Evolutionary conservation across 2,329 filamentous ascomycete species (phyloP).

Genomic region (Pseudogymnoascus sp.): DNA sequence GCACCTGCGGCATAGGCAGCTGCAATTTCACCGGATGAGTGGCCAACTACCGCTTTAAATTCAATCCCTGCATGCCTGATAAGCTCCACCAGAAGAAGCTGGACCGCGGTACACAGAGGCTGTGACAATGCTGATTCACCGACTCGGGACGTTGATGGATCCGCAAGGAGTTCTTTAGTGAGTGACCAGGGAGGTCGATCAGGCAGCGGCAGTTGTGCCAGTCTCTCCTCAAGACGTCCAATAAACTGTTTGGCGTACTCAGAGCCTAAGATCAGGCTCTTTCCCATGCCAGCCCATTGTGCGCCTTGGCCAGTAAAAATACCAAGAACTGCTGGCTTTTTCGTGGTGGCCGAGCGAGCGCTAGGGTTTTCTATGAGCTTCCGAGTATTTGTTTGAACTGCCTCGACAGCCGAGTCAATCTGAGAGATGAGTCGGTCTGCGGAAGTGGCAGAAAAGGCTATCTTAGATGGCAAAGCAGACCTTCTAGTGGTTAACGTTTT

Average conservation of each 20-base stretch:
- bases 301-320: slow-evolving; percentile 24
- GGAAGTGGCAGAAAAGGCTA: background rate
- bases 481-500: background rate
- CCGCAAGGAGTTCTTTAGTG: background rate
- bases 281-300: slow-evolving; percentile 22
- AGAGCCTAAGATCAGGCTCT: slow-evolving; percentile 14
- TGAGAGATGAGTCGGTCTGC: slow-evolving; percentile 4
- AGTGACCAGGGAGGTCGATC: background rate
- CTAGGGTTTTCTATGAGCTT: background rate
- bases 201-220: background rate
- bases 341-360: background rate
- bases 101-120: slow-evolving; percentile 40
- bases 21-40: slow-evolving; percentile 42
- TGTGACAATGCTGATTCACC: slow-evolving; percentile 36
- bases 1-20: slow-evolving; percentile 38
- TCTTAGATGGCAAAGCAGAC: background rate
- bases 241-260: background rate
- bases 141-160: slow-evolving; percentile 32
- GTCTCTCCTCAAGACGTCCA: background rate
- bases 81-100: slow-evolving; percentile 39
- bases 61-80: slow-evolving; percentile 35
- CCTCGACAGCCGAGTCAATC: background rate
- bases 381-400: background rate
- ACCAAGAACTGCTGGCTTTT: background rate
- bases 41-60: slow-evolving; percentile 35